Conservation (phyloP, 2,329 filamentous ascomycete species). For the Pseudogymnoascus sp. region DNA sequence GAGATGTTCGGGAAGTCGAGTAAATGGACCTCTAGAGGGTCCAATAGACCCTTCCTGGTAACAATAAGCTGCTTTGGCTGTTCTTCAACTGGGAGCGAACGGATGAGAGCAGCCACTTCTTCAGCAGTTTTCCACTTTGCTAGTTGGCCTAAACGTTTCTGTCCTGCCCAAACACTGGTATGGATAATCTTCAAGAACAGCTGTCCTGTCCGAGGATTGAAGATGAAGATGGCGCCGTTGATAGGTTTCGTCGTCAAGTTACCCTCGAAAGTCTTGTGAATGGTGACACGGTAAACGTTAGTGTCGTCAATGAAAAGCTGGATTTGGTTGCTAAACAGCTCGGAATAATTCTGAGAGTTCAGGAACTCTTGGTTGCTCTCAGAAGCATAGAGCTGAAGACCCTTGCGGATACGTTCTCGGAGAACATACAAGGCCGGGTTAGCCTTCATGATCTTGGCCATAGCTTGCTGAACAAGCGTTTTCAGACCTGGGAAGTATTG, state of each 20-base stretch:
- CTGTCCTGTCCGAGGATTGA: slow-evolving; percentile 97
- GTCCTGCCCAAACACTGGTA: slow-evolving; percentile 96
- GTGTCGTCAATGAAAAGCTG: slow-evolving; percentile 99
- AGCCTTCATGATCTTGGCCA: slow-evolving; percentile 99
- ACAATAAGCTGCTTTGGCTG: slow-evolving; percentile 98
- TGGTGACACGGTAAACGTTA: slow-evolving; percentile 98
- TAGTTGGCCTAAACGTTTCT: slow-evolving; percentile 96
- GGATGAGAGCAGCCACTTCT: slow-evolving; percentile 95
- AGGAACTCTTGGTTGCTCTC: slow-evolving; percentile 99
- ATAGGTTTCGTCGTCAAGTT: slow-evolving; percentile 99
- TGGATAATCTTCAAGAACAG: slow-evolving; percentile 99
- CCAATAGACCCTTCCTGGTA: slow-evolving; percentile 90
- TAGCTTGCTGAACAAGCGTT: slow-evolving; percentile 90
- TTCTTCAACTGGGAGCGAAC: slow-evolving; percentile 92
- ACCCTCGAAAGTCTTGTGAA: slow-evolving; percentile 98
- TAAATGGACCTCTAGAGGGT: slow-evolving; percentile 93
- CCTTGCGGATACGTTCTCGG: slow-evolving; percentile 95
- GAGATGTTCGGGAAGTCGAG: slow-evolving; percentile 99
- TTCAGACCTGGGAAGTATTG: slow-evolving; percentile 98
- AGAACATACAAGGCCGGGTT: slow-evolving; percentile 95
- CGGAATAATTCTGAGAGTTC: slow-evolving; percentile 98
- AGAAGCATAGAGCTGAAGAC: slow-evolving; percentile 92
- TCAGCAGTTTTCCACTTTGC: slow-evolving; percentile 99
- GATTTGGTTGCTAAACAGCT: slow-evolving; percentile 97
- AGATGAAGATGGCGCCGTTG: slow-evolving; percentile 99